Evolutionary conservation across 768 basidiomycete species (phyloP), one percentile per base, ranked within the genome.

Genomic region (Xerocomus spinulosus): DNA sequence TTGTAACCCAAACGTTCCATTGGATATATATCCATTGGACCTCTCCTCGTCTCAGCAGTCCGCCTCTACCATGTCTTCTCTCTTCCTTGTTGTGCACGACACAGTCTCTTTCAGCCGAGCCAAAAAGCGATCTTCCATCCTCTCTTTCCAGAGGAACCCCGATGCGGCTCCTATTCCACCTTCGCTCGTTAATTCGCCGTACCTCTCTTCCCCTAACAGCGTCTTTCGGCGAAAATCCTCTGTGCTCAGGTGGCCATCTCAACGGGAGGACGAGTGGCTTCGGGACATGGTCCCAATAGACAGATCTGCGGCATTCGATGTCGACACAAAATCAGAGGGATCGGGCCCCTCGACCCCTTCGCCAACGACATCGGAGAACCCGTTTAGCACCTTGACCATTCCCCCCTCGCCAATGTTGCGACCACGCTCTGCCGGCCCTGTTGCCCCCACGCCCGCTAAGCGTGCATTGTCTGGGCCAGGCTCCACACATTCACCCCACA

Each of bases 221-320:
- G 60, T 76, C 24, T 82, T 82, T 53, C 70, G 68, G 46, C 71
- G 68, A 48, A 61, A 70, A 24, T 47, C 64, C 2, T 44, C 61
- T 3, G 24, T 67, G 9, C 66, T 68, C 14, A 69, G 55, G 32
- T 56, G 67, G 9, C 78, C 79, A 15, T 75, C 71, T 41, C 70
- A 75, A 40, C 73, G 71, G 56, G 78, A 81, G 50, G 77, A 83
- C 55, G 68, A 69, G 52, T 84, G 82, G 82, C 68, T 84, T 45
- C 73, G 78, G 63, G 82, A 84, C 68, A 83, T 81, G 54, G 69
- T 83, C 2, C 82, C 82, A 9, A 34, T 57, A 36, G 37, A 57
- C 51, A 21, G 42, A 59, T 32, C 51, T 17, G 12, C 4, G 7
- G 30, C 9, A 4, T 43, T 41, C 2, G 58, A 58, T 9, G 43